Evolutionary conservation across 164 flowering plant species (phyloP).

Genomic region (Brasenia schreberi): DNA sequence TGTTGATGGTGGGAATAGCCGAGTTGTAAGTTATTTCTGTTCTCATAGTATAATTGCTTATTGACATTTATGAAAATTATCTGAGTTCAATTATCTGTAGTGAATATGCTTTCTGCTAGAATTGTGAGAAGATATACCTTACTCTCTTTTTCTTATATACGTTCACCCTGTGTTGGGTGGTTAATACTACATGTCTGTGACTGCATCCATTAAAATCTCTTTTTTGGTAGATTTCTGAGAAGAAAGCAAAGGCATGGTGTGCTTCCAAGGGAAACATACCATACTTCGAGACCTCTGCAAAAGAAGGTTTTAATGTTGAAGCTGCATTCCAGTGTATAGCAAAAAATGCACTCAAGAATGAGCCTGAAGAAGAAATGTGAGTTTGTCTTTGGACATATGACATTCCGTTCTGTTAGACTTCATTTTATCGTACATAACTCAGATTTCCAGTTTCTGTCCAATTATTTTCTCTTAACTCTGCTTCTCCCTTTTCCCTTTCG

Average conservation of each 20-base stretch:
- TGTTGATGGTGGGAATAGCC: slow-evolving; percentile 84
- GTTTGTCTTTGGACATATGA: slow-evolving; percentile 4
- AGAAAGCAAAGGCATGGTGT: slow-evolving; percentile 94
- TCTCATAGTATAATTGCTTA: too few species aligned
- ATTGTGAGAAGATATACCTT: too few species aligned
- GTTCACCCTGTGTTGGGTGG: neutral
- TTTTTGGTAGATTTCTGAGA: slow-evolving; percentile 64
- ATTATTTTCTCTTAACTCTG: too few species aligned
- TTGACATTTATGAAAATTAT: too few species aligned
- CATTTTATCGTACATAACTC: too few species aligned
- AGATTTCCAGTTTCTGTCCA: too few species aligned
- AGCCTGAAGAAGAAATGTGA: slow-evolving; percentile 88
- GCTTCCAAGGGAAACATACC: slow-evolving; percentile 93
- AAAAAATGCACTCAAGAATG: slow-evolving; percentile 77
- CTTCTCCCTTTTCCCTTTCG: too few species aligned
- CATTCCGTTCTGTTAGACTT: too few species aligned
- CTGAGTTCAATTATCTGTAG: too few species aligned
- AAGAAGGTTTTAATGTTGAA: slow-evolving; percentile 79
- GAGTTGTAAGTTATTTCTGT: too few species aligned
- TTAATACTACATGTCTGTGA: too few species aligned
- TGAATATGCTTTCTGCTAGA: too few species aligned
- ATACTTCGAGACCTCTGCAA: slow-evolving; percentile 92
- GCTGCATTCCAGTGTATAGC: slow-evolving; percentile 88
- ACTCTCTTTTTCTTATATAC: neutral
- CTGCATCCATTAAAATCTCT: neutral